Evolutionary conservation across 352 stramenopile species (phyloP), one percentile per base, ranked within the genome.

Genomic region (Pythium diclinum): DNA sequence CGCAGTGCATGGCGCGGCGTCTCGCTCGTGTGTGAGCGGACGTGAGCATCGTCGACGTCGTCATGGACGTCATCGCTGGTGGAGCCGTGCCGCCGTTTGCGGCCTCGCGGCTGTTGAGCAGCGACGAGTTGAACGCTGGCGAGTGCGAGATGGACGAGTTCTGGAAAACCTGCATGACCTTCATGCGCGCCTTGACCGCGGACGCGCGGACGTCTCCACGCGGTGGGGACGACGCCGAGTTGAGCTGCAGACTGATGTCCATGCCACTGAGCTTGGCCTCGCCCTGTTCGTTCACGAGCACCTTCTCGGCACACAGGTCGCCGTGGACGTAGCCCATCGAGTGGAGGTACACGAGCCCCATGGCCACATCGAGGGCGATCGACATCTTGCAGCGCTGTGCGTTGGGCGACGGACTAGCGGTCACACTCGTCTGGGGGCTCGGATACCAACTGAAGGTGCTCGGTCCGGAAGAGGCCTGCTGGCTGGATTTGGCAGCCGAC

Each of bases 191-290:
- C 44, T 84, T 72, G 36, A 78, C 65, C 3, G 85, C 64, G n/a
- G 81, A 89, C 9, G 61, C 73, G 3, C 76, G 77, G 51, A 74
- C 59, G 36, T 80, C 65, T 23, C 42, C 34, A 30, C 61, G 56
- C 0, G 30, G 25, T 6, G 53, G 55, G 16, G 59, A 44, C 6
- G 38, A 8, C 5, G 72, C 72, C 5, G 73, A 68, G 40, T 69
- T 68, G 36, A 68, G 38, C 6, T 49, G 60, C 11, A 87, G 60
- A 16, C 79, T 44, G 33, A 92, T 61, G 56, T 92, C 79, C 67
- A 92, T 78, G 16, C 74, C 81, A 47, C 79, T 88, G n/a, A 94
- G 74, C 62, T 94, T 94, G 0, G 83, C 85, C 56, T 91, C 82
- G 30, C 83, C 80, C 25, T 86, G 74, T 38, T 90, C 78, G 62